phyloP scores from a whole-genome alignment of 306 rosid species.

The Rosa persica region DNA sequence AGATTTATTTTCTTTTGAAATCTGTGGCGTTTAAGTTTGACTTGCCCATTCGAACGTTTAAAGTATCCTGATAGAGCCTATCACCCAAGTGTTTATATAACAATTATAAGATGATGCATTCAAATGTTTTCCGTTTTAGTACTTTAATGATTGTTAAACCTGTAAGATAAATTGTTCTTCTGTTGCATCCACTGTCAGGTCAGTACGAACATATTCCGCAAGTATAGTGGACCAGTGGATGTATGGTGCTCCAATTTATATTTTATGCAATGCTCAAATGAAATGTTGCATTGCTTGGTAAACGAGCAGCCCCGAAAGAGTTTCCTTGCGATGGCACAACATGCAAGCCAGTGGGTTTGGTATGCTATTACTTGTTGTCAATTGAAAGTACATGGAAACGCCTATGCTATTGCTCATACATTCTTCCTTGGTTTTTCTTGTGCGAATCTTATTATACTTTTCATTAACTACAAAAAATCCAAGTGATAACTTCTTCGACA shows the following conservation, averaged over 20 bases:
- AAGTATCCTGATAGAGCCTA: background rate
- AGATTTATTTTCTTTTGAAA: background rate
- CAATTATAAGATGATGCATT: background rate
- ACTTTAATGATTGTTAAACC: background rate
- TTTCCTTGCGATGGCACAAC: conserved; percentile 80
- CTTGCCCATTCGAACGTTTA: background rate
- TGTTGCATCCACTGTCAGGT: conserved; percentile 40
- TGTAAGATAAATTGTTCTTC: conserved; percentile 8
- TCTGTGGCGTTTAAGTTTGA: background rate
- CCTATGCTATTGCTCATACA: background rate
- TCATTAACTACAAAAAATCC: background rate
- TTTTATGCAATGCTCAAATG: conserved; percentile 44
- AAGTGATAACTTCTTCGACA: no score
- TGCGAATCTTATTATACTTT: background rate
- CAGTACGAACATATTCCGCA: conserved; percentile 76
- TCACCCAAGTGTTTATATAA: background rate
- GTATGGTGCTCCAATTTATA: conserved; percentile 64
- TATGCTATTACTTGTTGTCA: conserved; percentile 31
- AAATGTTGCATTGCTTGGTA: conserved; percentile 55
- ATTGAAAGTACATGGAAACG: conserved; percentile 1
- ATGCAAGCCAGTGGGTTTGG: conserved; percentile 95
- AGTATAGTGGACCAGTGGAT: conserved; percentile 84
- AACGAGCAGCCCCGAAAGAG: conserved; percentile 62
- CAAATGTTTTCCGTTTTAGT: background rate
- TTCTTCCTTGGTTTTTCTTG: background rate